Evolutionary conservation across 2,329 filamentous ascomycete genomes (phyloP), one percentile per base, ranked within the genome.

Genomic region (Bimuria novae-zelandiae): DNA sequence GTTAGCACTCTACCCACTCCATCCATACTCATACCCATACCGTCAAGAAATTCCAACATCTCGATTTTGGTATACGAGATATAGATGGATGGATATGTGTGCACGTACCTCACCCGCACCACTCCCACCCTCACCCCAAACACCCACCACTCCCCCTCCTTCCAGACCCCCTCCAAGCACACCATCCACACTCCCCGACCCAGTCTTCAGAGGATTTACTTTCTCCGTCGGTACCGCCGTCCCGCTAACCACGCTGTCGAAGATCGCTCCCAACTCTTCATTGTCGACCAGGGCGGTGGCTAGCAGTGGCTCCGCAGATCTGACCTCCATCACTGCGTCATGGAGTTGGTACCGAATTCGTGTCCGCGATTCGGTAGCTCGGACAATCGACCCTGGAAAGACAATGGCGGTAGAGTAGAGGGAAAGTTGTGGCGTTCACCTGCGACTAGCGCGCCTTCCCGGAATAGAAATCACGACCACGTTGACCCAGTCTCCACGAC

Each of bases 161-260:
- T 68, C 63, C 19, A 79, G 45, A 3, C 75, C 77, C 2, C 75
- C 75, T 1, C 54, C 55, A 3, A 80, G 58, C 8, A 64, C 68
- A 3, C 60, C 59, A 63, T 79, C 74, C 17, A 79, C 51, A 7
- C 62, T 61, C 22, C 54, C 48, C 5, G 65, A 61, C 2, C 69
- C 65, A 2, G 60, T 71, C 1, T 41, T 51, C 1, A 75, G 12
- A 11, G 21, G 29, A 6, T 43, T 22, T 35, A 22, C 33, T 32
- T 5, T 45, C 32, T 23, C 22, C 42, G 7, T 27, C 44, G 19
- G 25, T 48, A 32, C 23, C n/a, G 33, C 39, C 14, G 11, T 30
- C 17, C 45, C 40, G 45, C 40, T 49, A 17, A 56, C 49, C n/a
- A 55, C 45, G 12, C 45, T 17, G 12, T 56, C 56, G 11, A 57